These are phyloP conservation scores for Myxozyma udenii DNA, from an alignment of 805 yeast species.

Conservation along the genomic window DNA sequence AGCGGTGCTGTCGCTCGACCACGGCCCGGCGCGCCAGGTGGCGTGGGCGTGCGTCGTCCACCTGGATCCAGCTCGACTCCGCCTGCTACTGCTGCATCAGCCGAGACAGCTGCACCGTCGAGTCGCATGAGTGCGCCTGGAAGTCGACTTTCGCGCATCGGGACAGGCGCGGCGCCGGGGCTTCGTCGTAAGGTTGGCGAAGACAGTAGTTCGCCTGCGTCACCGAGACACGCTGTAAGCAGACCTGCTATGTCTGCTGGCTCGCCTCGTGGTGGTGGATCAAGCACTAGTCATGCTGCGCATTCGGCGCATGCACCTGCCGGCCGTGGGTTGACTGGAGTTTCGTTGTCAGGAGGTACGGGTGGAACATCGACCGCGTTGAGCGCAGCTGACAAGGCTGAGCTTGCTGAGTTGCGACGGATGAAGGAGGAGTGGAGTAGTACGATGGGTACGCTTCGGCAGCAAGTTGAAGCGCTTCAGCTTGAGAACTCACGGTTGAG, in stretches of 20 bases:
- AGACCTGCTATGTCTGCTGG: not conserved
- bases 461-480: constrained; percentile 36
- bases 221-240: not conserved
- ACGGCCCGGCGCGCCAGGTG: constrained; percentile 10
- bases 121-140: not conserved
- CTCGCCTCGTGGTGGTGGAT: constrained; percentile 1
- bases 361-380: constrained; percentile 9
- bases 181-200: constrained; percentile 10
- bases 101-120: not conserved
- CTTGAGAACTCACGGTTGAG: constrained; percentile 37
- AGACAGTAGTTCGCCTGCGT: not conserved
- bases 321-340: constrained; percentile 29
- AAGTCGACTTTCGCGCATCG: constrained; percentile 1
- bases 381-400: constrained; percentile 41
- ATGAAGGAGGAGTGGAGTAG: constrained; percentile 54
- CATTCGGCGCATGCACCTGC: constrained; percentile 14
- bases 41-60: not conserved
- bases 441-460: constrained; percentile 37
- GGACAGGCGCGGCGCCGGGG: not conserved
- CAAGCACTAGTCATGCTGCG: not conserved
- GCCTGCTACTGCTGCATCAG: not conserved
- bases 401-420: constrained; percentile 49
- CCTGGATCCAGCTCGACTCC: not conserved
- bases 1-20: constrained; percentile 19
- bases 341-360: constrained; percentile 17